These are phyloP conservation scores for Paxillus rubicundulus DNA, from an alignment of 768 basidiomycete species.

Conservation along the genomic window DNA sequence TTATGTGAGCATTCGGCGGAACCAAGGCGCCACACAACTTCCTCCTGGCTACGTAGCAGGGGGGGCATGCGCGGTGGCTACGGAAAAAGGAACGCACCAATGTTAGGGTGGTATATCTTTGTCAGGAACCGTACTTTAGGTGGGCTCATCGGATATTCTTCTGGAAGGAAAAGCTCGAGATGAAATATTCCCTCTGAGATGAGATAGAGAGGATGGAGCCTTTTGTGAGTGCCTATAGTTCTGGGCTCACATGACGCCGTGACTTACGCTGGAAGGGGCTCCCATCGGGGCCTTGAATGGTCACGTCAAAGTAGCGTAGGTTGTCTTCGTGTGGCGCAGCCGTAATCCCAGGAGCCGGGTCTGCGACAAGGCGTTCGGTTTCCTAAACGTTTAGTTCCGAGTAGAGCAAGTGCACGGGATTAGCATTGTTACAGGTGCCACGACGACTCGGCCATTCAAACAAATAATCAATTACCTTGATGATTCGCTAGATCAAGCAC, in stretches of 20 bases:
- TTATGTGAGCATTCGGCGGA: constrained; percentile 20
- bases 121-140: constrained; percentile 98
- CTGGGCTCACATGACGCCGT: not conserved
- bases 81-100: constrained; percentile 63
- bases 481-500: constrained; percentile 42
- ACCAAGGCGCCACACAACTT: constrained; percentile 13
- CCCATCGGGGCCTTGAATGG: constrained; percentile 90
- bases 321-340: constrained; percentile 96
- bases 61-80: not conserved
- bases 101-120: constrained; percentile 99
- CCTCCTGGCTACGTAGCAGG: not conserved
- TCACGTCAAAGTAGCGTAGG: constrained; percentile 97
- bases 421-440: constrained; percentile 16
- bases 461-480: constrained; percentile 41
- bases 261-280: constrained; percentile 86
- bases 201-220: too few relatives aligned
- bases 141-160: constrained; percentile 99
- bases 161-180: constrained; percentile 96
- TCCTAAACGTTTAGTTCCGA: constrained; percentile 53
- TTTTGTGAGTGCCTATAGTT: constrained; percentile 6
- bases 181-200: constrained; percentile 82
- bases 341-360: constrained; percentile 97
- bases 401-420: constrained; percentile 15
- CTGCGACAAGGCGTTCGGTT: constrained; percentile 93
- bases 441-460: constrained; percentile 13